Conservation (phyloP, 2,329 filamentous ascomycete genomes). For the Colletotrichum somersetense region DNA sequence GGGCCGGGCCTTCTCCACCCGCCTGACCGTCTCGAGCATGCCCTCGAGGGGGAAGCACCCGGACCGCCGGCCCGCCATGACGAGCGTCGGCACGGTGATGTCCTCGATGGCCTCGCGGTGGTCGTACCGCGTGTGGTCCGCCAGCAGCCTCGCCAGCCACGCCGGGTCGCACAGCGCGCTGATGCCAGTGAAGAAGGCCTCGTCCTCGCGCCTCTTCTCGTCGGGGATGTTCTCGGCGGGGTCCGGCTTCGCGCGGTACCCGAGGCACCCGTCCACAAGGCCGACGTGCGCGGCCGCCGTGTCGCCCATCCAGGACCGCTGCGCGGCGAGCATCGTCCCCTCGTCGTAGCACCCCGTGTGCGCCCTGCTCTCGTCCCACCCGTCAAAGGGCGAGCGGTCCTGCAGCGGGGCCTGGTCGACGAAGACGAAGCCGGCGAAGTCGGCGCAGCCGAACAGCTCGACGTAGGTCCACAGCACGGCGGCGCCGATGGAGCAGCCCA, state of each 20-base stretch:
- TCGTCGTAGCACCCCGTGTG: slow-evolving; percentile 56
- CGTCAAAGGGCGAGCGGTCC: slow-evolving; percentile 50
- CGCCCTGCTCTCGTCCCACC: slow-evolving; percentile 50
- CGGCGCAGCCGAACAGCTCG: slow-evolving; percentile 52
- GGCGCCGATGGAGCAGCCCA: slow-evolving; percentile 57
- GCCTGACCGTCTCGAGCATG: slow-evolving; percentile 52
- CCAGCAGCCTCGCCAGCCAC: slow-evolving; percentile 55
- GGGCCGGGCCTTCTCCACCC: slow-evolving; percentile 45
- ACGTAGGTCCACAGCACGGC: slow-evolving; percentile 57
- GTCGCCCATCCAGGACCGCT: slow-evolving; percentile 46
- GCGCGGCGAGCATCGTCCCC: slow-evolving; percentile 50
- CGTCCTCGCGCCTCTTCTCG: slow-evolving; percentile 47
- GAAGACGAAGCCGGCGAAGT: slow-evolving; percentile 52
- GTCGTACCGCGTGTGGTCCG: slow-evolving; percentile 57
- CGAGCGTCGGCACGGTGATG: slow-evolving; percentile 51
- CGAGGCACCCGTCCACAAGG: slow-evolving; percentile 52
- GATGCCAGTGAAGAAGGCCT: slow-evolving; percentile 53
- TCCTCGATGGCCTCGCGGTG: slow-evolving; percentile 56
- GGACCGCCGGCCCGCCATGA: slow-evolving; percentile 53
- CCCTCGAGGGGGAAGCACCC: slow-evolving; percentile 56
- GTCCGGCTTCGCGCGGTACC: slow-evolving; percentile 50
- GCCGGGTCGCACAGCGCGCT: slow-evolving; percentile 51
- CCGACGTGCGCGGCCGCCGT: slow-evolving; percentile 46
- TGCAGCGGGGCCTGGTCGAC: slow-evolving; percentile 58
- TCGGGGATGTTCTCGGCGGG: slow-evolving; percentile 44